Evolutionary conservation across 305 asterid genomes (phyloP), one percentile per base, ranked within the genome.

Genomic region (Fraxinus sp.): DNA sequence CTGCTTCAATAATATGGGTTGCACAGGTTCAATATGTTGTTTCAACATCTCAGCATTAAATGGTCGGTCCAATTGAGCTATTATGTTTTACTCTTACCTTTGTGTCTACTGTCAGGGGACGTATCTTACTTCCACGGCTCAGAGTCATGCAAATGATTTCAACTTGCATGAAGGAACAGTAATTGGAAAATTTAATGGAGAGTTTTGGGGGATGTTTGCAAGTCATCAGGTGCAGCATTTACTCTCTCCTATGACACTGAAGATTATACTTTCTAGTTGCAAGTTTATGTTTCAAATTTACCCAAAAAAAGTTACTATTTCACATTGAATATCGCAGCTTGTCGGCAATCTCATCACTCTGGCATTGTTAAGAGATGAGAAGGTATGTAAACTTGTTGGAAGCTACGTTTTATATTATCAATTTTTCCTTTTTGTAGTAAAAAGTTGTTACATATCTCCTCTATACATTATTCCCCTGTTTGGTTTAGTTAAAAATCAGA

Each of bases 1-100:
- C 97, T 7, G 94, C 98, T 75, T 92, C 98, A 28, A 90, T 94
- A 84, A 92, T 93, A 87, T 94, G 98, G 98, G 98, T 94, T 90
- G 95, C 89, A 22, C 91, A 94, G 98, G 98, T 92, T 49, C 57
- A 77, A 33, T 75, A 8, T 11, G 68, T 83, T 74, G 14, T 41
- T 77, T 80, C 43, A 7, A 49, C 36, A 16, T 75, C 80, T 73
- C 41, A 22, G 46, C 73, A 11, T 79, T 28, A 8, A 30, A 73
- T 66, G 18, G 26, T 37, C 13, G 59, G n/a, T 43, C 22, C 71
- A 8, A 9, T 77, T 11, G 4, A 33, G 49, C 79, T 46, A 22
- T 49, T 62, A 70, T 24, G 30, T 80, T 77, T 73, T 16, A 30
- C 36, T 35, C 83, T 81, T 37, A 83, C 83, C 62, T 83, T 70